phyloP scores from a whole-genome alignment of 805 yeast species.

The Yamadazyma endophytica region DNA sequence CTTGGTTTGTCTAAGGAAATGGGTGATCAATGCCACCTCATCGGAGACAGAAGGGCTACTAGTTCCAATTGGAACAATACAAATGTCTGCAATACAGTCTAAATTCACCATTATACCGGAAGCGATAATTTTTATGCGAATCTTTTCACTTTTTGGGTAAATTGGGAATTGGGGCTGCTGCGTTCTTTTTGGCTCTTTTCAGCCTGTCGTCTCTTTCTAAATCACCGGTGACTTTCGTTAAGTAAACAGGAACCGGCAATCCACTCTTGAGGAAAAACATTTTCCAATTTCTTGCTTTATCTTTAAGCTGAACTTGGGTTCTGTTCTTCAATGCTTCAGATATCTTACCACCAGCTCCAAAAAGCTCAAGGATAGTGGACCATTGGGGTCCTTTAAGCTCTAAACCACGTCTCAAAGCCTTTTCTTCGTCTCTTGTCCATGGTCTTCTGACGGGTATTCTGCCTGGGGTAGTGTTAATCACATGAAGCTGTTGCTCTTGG shows the following conservation, averaged over 20 bases:
- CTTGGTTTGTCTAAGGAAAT: constrained; percentile 56
- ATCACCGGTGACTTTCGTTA: constrained; percentile 85
- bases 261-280: constrained; percentile 76
- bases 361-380: constrained; percentile 85
- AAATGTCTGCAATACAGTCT: constrained; percentile 79
- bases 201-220: constrained; percentile 51
- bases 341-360: constrained; percentile 89
- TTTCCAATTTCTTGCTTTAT: constrained; percentile 95
- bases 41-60: constrained; percentile 74
- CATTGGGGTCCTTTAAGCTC: constrained; percentile 88
- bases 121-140: not conserved
- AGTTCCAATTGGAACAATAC: constrained; percentile 86
- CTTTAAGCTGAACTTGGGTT: constrained; percentile 88
- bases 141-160: constrained; percentile 3
- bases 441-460: constrained; percentile 47
- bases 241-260: constrained; percentile 72
- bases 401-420: constrained; percentile 75
- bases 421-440: constrained; percentile 90
- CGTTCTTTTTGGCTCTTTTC: constrained; percentile 30
- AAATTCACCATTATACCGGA: constrained; percentile 32
- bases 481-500: constrained; percentile 38
- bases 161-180: constrained; percentile 38
- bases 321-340: constrained; percentile 83
- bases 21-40: constrained; percentile 69
- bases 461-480: constrained; percentile 27